Evolutionary conservation across 352 stramenopile species (phyloP).

Genomic region (Phytophthora sojae): DNA sequence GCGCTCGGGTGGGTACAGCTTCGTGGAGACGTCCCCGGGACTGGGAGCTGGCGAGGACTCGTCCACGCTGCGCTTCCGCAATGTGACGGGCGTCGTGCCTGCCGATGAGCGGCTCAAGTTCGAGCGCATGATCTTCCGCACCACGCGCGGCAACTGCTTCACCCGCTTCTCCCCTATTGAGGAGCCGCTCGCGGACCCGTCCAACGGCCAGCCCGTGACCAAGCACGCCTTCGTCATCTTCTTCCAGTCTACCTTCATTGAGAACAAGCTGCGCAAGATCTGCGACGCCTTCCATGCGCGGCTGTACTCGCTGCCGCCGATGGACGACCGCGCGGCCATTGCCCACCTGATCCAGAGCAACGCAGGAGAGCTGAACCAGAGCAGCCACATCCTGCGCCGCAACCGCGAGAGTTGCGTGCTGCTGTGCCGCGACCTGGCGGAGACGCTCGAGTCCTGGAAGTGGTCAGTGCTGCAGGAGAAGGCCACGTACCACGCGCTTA

Average conservation of each 20-base stretch:
- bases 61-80: slow-evolving; percentile 90
- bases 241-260: slow-evolving; percentile 97
- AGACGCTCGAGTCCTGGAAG: slow-evolving; percentile 96
- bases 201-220: slow-evolving; percentile 86
- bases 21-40: slow-evolving; percentile 39
- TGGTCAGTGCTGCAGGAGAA: slow-evolving; percentile 98
- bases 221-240: slow-evolving; percentile 95
- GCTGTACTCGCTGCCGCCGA: slow-evolving; percentile 95
- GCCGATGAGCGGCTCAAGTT: slow-evolving; percentile 96
- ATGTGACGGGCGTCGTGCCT: slow-evolving; percentile 94
- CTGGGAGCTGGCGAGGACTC: slow-evolving; percentile 39
- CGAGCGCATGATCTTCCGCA: slow-evolving; percentile 99
- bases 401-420: slow-evolving; percentile 96
- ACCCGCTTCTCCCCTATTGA: slow-evolving; percentile 97
- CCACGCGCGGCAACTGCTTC: slow-evolving; percentile 99
- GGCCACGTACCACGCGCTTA: slow-evolving; percentile 97
- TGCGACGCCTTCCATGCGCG: slow-evolving; percentile 98
- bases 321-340: slow-evolving; percentile 93
- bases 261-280: slow-evolving; percentile 98
- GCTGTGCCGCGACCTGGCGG: slow-evolving; percentile 93
- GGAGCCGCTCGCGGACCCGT: slow-evolving; percentile 89
- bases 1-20: slow-evolving; percentile 60
- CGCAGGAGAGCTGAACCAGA: slow-evolving; percentile 95
- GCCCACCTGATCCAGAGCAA: slow-evolving; percentile 93
- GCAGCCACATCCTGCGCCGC: slow-evolving; percentile 95